A percentile compares a stretch with the other conserved stretches of the same genome.
phyloP scores from a whole-genome alignment of 2,329 filamentous ascomycete genomes.

The Cladosporium colombiae region DNA sequence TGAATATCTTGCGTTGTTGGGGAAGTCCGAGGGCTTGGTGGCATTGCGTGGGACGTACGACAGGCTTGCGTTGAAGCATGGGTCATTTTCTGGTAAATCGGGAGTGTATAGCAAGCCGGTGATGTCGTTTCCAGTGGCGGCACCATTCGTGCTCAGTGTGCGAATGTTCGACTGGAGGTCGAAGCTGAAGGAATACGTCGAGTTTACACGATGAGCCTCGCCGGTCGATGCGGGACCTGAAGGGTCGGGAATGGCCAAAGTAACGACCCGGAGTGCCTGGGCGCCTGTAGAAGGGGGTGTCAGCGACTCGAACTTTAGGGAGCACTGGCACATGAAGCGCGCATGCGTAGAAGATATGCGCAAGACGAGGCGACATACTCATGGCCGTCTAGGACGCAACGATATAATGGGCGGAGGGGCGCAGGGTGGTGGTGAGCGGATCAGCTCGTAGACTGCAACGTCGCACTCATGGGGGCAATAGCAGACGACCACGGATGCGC shows the following conservation, averaged over 20 bases:
- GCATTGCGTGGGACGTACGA: slow-evolving; percentile 73
- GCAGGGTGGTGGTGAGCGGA: slow-evolving; percentile 8
- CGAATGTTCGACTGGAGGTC: slow-evolving; percentile 59
- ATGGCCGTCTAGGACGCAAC: slow-evolving; percentile 32
- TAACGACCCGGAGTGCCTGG: slow-evolving; percentile 32
- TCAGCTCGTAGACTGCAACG: slow-evolving; percentile 3
- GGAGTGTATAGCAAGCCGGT: slow-evolving; percentile 86
- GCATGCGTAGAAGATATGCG: slow-evolving; percentile 9
- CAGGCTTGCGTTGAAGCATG: slow-evolving; percentile 64
- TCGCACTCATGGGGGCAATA: slow-evolving; percentile 6
- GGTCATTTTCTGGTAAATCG: slow-evolving; percentile 57
- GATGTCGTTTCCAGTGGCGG: slow-evolving; percentile 62
- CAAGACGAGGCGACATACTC: slow-evolving; percentile 40
- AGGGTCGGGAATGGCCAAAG: slow-evolving; percentile 35
- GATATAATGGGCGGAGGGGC: neutral
- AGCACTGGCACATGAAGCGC: slow-evolving; percentile 16
- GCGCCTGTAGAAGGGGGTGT: slow-evolving; percentile 28
- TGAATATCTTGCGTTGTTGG: slow-evolving; percentile 62
- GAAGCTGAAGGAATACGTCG: slow-evolving; percentile 39
- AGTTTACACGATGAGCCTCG: slow-evolving; percentile 27
- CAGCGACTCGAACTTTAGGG: neutral
- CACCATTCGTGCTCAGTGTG: slow-evolving; percentile 71
- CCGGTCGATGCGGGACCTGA: slow-evolving; percentile 15
- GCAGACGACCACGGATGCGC: neutral
- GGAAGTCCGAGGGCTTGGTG: slow-evolving; percentile 70